Percentiles rank a stretch among this genome's conserved stretches.
Conservation (phyloP, 2,329 filamentous ascomycete genomes). For the Aspergillus sp. region DNA sequence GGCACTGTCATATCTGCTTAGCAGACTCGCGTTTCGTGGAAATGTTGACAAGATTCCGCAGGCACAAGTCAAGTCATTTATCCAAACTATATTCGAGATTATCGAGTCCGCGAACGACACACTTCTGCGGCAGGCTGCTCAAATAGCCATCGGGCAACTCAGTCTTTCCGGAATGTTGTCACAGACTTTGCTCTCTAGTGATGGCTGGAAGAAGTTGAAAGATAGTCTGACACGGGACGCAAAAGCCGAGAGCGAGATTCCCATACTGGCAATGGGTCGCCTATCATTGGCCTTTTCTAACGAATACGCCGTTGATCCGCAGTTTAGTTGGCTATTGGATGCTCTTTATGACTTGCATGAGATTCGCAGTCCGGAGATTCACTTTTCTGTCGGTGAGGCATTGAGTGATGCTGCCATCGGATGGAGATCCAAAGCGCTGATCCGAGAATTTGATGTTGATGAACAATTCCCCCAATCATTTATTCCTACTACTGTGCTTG, state of each 20-base stretch:
- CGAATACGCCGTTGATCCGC: constrained; percentile 24
- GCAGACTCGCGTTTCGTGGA: constrained; percentile 49
- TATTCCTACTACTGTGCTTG: constrained; percentile 38
- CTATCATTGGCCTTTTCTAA: constrained; percentile 53
- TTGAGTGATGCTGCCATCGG: constrained; percentile 69
- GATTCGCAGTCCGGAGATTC: constrained; percentile 75
- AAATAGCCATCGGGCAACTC: constrained; percentile 55
- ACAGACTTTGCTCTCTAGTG: constrained; percentile 21
- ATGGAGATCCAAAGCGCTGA: constrained; percentile 76
- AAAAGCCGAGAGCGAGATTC: constrained; percentile 73
- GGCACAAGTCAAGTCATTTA: constrained; percentile 35
- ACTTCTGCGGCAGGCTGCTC: constrained; percentile 51
- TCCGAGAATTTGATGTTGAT: constrained; percentile 69
- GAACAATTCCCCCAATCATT: constrained; percentile 37
- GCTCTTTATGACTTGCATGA: constrained; percentile 73
- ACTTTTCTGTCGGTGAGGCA: constrained; percentile 86
- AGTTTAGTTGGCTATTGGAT: constrained; percentile 50
- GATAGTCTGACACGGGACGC: constrained; percentile 60
- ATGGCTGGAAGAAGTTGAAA: constrained; percentile 44
- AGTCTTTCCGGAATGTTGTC: constrained; percentile 51
- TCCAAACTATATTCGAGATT: constrained; percentile 45
- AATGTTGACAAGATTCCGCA: constrained; percentile 25
- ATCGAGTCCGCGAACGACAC: constrained; percentile 50
- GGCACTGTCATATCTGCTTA: constrained; percentile 52
- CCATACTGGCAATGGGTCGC: constrained; percentile 73